A percentile compares a stretch with the other conserved stretches of the same genome.
phyloP scores from a whole-genome alignment of 768 basidiomycete genomes.

The Boletellus sp. region DNA sequence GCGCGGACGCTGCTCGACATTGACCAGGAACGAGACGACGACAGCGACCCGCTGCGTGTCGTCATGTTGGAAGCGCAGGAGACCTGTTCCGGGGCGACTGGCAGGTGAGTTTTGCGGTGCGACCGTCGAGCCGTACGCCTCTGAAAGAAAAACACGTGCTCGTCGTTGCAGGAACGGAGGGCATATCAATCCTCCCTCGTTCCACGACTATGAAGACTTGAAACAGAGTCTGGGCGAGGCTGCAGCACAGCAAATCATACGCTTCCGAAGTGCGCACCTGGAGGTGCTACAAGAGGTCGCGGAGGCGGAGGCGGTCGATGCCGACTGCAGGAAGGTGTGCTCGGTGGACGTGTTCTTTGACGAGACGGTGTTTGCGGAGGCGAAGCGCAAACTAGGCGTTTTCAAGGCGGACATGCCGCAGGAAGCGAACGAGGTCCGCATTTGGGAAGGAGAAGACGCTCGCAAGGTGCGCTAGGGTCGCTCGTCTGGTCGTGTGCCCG shows the following conservation, averaged over 20 bases:
- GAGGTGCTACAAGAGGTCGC: slow-evolving; percentile 31
- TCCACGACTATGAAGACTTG: slow-evolving; percentile 41
- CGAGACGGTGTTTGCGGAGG: slow-evolving; percentile 30
- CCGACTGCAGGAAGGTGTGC: slow-evolving; percentile 30
- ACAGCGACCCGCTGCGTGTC: slow-evolving; percentile 29
- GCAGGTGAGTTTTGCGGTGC: slow-evolving; percentile 33
- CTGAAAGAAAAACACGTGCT: neutral
- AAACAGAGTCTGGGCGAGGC: slow-evolving; percentile 36
- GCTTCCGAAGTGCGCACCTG: slow-evolving; percentile 40
- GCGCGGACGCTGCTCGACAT: slow-evolving; percentile 36
- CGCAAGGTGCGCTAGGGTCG: slow-evolving; percentile 28
- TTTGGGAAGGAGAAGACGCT: slow-evolving; percentile 33
- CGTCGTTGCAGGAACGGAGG: slow-evolving; percentile 42
- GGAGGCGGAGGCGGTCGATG: slow-evolving; percentile 24
- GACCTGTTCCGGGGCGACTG: slow-evolving; percentile 51
- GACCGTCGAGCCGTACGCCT: neutral
- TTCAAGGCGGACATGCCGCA: slow-evolving; percentile 52
- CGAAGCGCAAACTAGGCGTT: slow-evolving; percentile 39
- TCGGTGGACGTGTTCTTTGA: slow-evolving; percentile 36
- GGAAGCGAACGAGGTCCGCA: slow-evolving; percentile 34
- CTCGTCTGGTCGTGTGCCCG: neutral
- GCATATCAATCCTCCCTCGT: slow-evolving; percentile 48
- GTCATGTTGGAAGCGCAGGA: slow-evolving; percentile 64
- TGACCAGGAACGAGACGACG: slow-evolving; percentile 21
- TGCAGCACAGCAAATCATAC: slow-evolving; percentile 38